Evolutionary conservation across 2,329 filamentous ascomycete species (phyloP).

Genomic region (Thielaviopsis populi): DNA sequence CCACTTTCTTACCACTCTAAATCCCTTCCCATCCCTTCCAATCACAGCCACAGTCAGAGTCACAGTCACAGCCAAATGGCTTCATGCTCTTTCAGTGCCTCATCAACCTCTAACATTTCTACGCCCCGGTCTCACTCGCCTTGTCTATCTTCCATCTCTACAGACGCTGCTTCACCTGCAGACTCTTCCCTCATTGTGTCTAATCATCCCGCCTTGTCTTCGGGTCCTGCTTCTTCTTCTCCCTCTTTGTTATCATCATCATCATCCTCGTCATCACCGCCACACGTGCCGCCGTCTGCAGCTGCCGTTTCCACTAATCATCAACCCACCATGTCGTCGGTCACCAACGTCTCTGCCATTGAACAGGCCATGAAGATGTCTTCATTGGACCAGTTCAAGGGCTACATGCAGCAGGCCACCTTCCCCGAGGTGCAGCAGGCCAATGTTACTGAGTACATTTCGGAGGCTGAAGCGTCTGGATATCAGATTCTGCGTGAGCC

Average conservation of each 20-base stretch:
- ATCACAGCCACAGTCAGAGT: background rate
- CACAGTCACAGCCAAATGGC: constrained; percentile 10
- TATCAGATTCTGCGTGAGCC: constrained; percentile 48
- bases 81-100: constrained; percentile 26
- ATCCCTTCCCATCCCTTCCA: too few relatives aligned
- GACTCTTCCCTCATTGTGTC: constrained; percentile 34
- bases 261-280: constrained; percentile 22
- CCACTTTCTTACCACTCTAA: background rate
- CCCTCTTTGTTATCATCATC: constrained; percentile 23
- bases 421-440: constrained; percentile 42
- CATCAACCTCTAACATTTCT: constrained; percentile 36
- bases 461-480: constrained; percentile 37
- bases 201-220: constrained; percentile 31
- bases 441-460: constrained; percentile 37
- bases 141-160: constrained; percentile 1
- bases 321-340: constrained; percentile 37
- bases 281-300: constrained; percentile 28
- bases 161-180: constrained; percentile 29
- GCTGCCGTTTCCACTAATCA: constrained; percentile 32
- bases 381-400: constrained; percentile 43
- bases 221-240: background rate
- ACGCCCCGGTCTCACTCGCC: constrained; percentile 39
- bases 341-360: constrained; percentile 41
- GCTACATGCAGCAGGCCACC: constrained; percentile 43
- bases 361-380: constrained; percentile 47